Evolutionary conservation across 1,139 yeast genomes (phyloP), one percentile per base, ranked within the genome.

Genomic region (Hemisphaericaspora lyxosophila): DNA sequence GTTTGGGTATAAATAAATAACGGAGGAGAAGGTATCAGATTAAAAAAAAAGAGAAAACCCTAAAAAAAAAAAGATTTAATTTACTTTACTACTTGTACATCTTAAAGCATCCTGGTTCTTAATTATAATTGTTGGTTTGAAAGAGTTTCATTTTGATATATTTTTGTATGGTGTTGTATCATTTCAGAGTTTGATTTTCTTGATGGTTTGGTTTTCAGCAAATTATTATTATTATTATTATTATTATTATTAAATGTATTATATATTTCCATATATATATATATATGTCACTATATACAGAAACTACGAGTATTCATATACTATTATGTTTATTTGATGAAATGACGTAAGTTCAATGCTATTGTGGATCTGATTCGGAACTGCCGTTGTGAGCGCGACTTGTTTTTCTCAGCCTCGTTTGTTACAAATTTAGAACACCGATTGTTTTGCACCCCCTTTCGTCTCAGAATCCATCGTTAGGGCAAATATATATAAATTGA

Each of bases 181-280:
- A 15, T 28, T 28, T 28, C 31, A 28, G 12, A 18, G 31, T 28
- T 28, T 28, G 31, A 19, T 28, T 27, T 13, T 28, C 22, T 28
- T 28, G 31, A 28, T 28, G 31, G 31, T 28, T 28, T 28, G 31
- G 31, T 28, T 28, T 24, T 26, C 29, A 28, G 31, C 31, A 28
- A 15, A 15, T 28, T 28, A 18, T 28, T 15, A 28, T 18, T 28
- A 28, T 28, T 28, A 28, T 28, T 28, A 28, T 28, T 28, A 28
- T 28, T 17, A 28, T 28, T 28, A 28, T 28, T 28, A 7, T 26
- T 16, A 26, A 28, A 28, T 28, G 31, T 28, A 28, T 28, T 28
- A 28, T 13, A 28, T 28, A 28, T 28, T 17, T 18, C 18, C 31
- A 17, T 27, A 28, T 28, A n/a, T 26, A 26, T 25, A 25, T 25